Evolutionary conservation across 2,329 filamentous ascomycete genomes (phyloP), one percentile per base, ranked within the genome.

Genomic region (Fonsecaea pedrosoi): DNA sequence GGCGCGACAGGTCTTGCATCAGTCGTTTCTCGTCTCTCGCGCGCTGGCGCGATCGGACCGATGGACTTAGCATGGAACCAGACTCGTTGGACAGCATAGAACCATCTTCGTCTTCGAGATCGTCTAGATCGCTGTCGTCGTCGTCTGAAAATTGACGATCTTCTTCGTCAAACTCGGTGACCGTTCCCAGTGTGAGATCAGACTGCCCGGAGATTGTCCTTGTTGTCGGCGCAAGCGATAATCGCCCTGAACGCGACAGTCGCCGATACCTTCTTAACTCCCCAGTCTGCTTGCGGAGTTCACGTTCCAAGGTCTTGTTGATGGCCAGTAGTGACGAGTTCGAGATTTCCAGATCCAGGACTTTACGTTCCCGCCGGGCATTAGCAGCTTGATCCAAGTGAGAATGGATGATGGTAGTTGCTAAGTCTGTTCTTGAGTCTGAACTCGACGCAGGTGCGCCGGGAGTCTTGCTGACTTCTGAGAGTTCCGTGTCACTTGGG

Each of bases 311-410:
- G 0, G 93, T 95, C 61, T 94, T 86, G 76, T 99, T 99, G 80
- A 99, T 98, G 48, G 95, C 95, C 64, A 97, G 87, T 2, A 99
- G 85, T 1, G 94, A 97, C 0, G 92, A 95, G 75, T 99, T 99
- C 63, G 91, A 97, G 70, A 99, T 99, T 77, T 99, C 92, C 5
- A 99, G 83, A 77, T 99, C 95, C 72, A 98, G 87, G 0, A 99
- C 94, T 81, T 98, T 99, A 68, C 95, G 88, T 78, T 98, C 95
- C 40, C 92, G 87, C 35, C 95, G 87, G 13, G 95, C 95, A 76
- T 92, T 95, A n/a, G 90, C 87, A 10, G 95, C 92, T 6, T 92
- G 83, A 67, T 96, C 93, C 69, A 87, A 42, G 25, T 69, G 67
- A 50, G 67, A 63, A 53, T 67, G 66, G 12, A 58, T 21, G 5